Conservation (phyloP, 2,329 filamentous ascomycete genomes). For the Diaporthe batatas region DNA sequence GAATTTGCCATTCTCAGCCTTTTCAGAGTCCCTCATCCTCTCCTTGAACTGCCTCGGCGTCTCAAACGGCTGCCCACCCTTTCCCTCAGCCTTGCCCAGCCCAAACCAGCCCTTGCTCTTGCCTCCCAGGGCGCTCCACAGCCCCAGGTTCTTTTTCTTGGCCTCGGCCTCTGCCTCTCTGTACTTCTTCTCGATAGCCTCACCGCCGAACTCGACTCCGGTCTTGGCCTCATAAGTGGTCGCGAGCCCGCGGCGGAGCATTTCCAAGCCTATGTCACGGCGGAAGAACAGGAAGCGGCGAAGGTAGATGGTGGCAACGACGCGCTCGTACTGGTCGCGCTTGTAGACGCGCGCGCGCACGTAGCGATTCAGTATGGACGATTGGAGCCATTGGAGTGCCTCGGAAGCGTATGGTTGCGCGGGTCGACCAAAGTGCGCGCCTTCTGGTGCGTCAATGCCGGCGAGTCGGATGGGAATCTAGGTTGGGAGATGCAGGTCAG, state of each 20-base stretch:
- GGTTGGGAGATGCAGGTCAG: constrained; percentile 1
- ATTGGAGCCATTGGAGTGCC: constrained; percentile 83
- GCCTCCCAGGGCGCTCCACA: constrained; percentile 74
- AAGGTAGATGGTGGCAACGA: constrained; percentile 87
- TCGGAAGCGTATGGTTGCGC: constrained; percentile 88
- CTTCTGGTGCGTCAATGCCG: constrained; percentile 92
- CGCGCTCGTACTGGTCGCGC: constrained; percentile 91
- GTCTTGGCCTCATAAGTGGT: constrained; percentile 95
- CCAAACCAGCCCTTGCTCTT: constrained; percentile 60
- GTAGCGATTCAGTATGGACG: constrained; percentile 77
- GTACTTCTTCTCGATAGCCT: constrained; percentile 71
- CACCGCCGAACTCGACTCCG: constrained; percentile 87
- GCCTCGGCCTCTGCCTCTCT: constrained; percentile 75
- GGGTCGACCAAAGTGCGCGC: constrained; percentile 90
- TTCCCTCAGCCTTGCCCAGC: constrained; percentile 36
- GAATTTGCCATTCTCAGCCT: constrained; percentile 45
- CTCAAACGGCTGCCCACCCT: constrained; percentile 66
- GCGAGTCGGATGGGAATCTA: constrained; percentile 91
- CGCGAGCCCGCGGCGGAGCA: constrained; percentile 87
- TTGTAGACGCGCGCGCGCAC: constrained; percentile 88
- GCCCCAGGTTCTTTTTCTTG: constrained; percentile 73
- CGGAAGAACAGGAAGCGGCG: constrained; percentile 74
- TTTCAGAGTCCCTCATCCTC: constrained; percentile 53
- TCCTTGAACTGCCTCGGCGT: constrained; percentile 91
- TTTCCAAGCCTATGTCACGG: constrained; percentile 87